Evolutionary conservation across 2,329 filamentous ascomycete genomes (phyloP), one percentile per base, ranked within the genome.

Genomic region (Verticillium nonalfalfae): DNA sequence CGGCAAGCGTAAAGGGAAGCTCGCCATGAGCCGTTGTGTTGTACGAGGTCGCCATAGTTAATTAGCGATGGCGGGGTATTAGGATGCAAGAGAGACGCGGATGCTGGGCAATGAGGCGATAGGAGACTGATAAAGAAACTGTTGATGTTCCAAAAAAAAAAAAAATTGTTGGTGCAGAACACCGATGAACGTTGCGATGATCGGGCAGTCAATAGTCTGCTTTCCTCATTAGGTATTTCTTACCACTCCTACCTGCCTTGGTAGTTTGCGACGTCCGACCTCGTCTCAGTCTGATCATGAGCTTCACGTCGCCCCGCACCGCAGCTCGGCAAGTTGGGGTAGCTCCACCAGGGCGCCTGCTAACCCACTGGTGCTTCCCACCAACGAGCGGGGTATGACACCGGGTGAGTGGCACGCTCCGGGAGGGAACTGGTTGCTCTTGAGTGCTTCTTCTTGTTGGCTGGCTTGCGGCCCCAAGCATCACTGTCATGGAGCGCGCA

Each of bases 1-100:
- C 77, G 21, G 75, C 71, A 38, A 85, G 74, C 67, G 79, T 64
- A 36, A 78, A 76, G 14, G 78, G 76, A 9, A 76, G 66, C 0
- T 59, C 45, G 45, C 33, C 31, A 31, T 35, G 21, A n/a, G 57
- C 15, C 7, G n/a, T 33, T 40, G 33, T 50, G 57, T n/a, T 58
- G 36, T n/a, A 10, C 11, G 45, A 52, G 18, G 45, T 26, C 11
- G 45, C 21, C 45, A 52, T 52, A 18, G 18, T 26, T n/a, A 34
- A 10, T 58, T n/a, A 6, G 14, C 7, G n/a, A n/a, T 36, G 34
- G 56, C 10, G 56, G 38, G 38, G 26, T 14, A 33, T 14, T 9
- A 56, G 34, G 34, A 4, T 31, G 34, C 9, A 18, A 11, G 34
- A n/a, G 14, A 9, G 31, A 35, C n/a, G 9, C n/a, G 1, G 31